Conservation (phyloP, 2,329 filamentous ascomycete species). For the Lasiodiplodia citricola region DNA sequence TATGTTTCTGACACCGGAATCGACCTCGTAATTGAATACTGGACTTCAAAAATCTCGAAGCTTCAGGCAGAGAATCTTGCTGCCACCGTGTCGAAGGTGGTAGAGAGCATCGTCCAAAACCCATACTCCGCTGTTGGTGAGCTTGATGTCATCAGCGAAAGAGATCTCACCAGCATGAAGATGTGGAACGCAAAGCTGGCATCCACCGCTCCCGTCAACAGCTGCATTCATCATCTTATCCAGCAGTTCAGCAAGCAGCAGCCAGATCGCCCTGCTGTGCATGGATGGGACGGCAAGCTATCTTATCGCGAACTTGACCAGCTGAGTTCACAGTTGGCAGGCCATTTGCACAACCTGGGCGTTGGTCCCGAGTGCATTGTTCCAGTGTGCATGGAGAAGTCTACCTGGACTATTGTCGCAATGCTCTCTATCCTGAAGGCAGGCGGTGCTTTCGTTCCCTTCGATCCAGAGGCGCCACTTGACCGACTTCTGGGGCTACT, state of each 20-base stretch:
- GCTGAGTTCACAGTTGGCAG: constrained; percentile 24
- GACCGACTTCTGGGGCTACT: neutral
- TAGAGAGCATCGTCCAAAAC: constrained; percentile 36
- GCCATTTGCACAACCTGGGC: constrained; percentile 38
- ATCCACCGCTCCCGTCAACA: constrained; percentile 42
- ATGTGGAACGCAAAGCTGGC: constrained; percentile 54
- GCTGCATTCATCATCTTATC: constrained; percentile 57
- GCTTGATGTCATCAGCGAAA: constrained; percentile 40
- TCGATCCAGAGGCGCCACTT: constrained; percentile 4
- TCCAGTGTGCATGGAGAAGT: constrained; percentile 35
- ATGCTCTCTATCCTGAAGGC: constrained; percentile 32
- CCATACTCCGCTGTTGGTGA: constrained; percentile 39
- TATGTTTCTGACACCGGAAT: neutral
- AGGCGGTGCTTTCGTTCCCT: constrained; percentile 5
- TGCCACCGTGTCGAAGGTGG: neutral
- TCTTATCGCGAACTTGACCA: constrained; percentile 25
- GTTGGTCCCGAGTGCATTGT: constrained; percentile 32
- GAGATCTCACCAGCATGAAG: constrained; percentile 54
- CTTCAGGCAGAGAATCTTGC: constrained; percentile 2
- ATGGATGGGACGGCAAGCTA: constrained; percentile 26
- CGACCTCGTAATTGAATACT: constrained; percentile 13
- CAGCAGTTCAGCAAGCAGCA: constrained; percentile 43
- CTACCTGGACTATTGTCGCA: constrained; percentile 24
- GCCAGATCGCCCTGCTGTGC: constrained; percentile 41
- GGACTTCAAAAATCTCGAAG: neutral